A percentile compares a stretch with the other conserved stretches of the same genome.
phyloP scores from a whole-genome alignment of 495 filamentous ascomycete genomes.

The Astrocystis sublimbata region DNA sequence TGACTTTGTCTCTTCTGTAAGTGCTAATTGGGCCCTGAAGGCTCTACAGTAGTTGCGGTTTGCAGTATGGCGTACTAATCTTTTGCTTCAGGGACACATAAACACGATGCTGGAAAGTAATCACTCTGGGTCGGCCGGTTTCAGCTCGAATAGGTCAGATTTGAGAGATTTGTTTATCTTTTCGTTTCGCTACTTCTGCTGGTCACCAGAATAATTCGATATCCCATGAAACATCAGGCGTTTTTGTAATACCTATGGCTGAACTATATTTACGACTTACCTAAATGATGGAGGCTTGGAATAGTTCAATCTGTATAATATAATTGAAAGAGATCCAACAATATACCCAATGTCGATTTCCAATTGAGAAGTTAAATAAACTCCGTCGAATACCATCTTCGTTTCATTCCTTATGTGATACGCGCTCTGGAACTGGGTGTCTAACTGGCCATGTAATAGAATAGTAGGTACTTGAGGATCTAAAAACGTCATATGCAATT shows the following conservation, averaged over 20 bases:
- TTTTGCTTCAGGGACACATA: slow-evolving; percentile 3
- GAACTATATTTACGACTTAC: neutral
- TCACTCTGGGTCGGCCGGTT: neutral
- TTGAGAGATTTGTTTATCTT: neutral
- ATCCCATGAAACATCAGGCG: neutral
- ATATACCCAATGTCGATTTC: neutral
- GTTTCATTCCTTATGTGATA: neutral
- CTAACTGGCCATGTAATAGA: too few relatives aligned
- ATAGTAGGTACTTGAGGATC: too few relatives aligned
- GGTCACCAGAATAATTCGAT: neutral
- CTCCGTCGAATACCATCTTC: neutral
- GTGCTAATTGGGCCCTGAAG: slow-evolving; percentile 31
- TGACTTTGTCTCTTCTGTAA: slow-evolving; percentile 77
- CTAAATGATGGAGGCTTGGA: neutral
- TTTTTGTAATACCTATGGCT: neutral
- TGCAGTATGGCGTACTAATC: neutral
- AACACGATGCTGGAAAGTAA: neutral
- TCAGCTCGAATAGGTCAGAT: neutral
- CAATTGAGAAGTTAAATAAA: neutral
- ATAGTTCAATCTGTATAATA: neutral
- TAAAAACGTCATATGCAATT: too few relatives aligned
- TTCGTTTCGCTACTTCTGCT: neutral
- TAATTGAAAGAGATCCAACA: neutral
- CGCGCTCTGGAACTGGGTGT: neutral
- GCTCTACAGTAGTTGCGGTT: neutral